Conservation (phyloP, 768 basidiomycete genomes). For the Tubosaeta sp. region DNA sequence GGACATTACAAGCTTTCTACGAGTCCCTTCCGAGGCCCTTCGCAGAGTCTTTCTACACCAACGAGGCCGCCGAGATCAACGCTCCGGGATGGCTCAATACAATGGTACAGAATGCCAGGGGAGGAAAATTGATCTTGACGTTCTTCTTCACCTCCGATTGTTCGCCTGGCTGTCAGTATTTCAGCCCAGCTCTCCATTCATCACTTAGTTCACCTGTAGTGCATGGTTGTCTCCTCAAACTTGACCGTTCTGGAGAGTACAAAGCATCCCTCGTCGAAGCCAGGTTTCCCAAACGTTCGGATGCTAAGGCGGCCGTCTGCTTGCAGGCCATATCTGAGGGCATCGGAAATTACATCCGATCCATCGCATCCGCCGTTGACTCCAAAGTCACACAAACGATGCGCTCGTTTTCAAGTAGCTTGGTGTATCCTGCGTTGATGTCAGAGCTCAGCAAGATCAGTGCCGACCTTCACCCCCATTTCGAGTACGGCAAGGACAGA, state of each 20-base stretch:
- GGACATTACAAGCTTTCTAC: slow-evolving; percentile 54
- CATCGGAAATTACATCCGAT: slow-evolving; percentile 52
- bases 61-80: slow-evolving; percentile 48
- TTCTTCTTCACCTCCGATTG: slow-evolving; percentile 45
- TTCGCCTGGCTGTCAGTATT: slow-evolving; percentile 41
- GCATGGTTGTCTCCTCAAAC: slow-evolving; percentile 59
- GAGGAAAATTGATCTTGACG: slow-evolving; percentile 39
- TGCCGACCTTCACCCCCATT: slow-evolving; percentile 35
- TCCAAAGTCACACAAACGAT: slow-evolving; percentile 42
- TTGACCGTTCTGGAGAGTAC: slow-evolving; percentile 49
- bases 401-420: slow-evolving; percentile 41
- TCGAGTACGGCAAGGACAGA: slow-evolving; percentile 41
- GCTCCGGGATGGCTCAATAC: slow-evolving; percentile 51
- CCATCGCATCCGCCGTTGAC: slow-evolving; percentile 40
- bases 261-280: slow-evolving; percentile 63
- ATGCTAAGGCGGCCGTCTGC: slow-evolving; percentile 68
- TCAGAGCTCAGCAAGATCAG: slow-evolving; percentile 45
- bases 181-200: neutral
- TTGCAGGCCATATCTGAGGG: slow-evolving; percentile 63
- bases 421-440: slow-evolving; percentile 43
- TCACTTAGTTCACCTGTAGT: slow-evolving; percentile 32
- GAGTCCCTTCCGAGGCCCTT: slow-evolving; percentile 65
- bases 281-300: slow-evolving; percentile 52
- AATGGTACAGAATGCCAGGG: slow-evolving; percentile 47
- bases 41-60: slow-evolving; percentile 47